Conservation (phyloP, 305 asterid genomes). For the Fraxinus baroniana region DNA sequence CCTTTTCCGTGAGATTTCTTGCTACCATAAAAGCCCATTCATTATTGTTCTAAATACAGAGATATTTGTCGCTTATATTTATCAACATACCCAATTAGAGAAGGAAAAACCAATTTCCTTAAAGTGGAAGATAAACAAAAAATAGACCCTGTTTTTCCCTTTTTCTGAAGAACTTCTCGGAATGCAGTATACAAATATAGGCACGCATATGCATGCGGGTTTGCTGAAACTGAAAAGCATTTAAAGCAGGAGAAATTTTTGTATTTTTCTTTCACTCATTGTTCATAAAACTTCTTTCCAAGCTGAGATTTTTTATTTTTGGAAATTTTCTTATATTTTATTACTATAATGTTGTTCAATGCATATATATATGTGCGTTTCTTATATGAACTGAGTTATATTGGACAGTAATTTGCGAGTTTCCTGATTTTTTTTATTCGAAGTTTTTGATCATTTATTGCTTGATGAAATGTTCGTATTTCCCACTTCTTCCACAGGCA, state of each 20-base stretch:
- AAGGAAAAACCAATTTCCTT: constrained; percentile 4
- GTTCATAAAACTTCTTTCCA: constrained; percentile 1
- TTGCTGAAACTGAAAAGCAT: neutral
- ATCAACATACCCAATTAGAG: neutral
- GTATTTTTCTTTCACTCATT: neutral
- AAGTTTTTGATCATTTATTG: constrained; percentile 5
- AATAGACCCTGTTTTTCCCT: neutral
- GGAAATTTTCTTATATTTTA: neutral
- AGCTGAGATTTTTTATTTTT: neutral
- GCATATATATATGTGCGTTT: neutral
- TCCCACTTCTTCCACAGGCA: neutral
- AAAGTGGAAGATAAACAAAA: neutral
- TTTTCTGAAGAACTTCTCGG: neutral
- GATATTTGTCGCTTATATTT: neutral
- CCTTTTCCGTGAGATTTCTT: neutral
- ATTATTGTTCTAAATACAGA: neutral
- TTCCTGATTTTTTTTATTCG: neutral
- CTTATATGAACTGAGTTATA: constrained; percentile 9
- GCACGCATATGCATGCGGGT: neutral
- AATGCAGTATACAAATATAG: neutral
- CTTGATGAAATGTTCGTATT: neutral
- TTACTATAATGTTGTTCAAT: neutral
- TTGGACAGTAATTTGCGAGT: constrained; percentile 5
- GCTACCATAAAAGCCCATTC: neutral
- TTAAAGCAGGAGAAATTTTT: neutral